Evolutionary conservation across 2,329 filamentous ascomycete genomes (phyloP), one percentile per base, ranked within the genome.

Genomic region (Clarireedia homoeocarpa): DNA sequence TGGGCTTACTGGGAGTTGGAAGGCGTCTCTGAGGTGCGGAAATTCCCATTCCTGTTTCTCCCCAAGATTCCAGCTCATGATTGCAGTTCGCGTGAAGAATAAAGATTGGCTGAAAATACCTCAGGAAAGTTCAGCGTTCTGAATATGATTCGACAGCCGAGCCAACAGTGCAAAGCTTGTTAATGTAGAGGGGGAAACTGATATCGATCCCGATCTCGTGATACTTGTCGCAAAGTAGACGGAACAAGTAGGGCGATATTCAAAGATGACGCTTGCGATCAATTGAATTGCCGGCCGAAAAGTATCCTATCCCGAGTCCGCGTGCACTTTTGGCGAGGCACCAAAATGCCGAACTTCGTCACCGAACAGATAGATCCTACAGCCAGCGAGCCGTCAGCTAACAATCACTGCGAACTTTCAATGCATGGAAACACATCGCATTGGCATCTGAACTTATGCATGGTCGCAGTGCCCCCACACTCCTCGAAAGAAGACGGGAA

Each of bases 1-100:
- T 30, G 23, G 36, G 56, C 64, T 62, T 61, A 67, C 65, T 36
- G 55, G 57, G 46, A 67, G 30, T 49, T 66, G 62, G 51, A 62
- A 57, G 20, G 61, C 56, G 46, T 64, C 63, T 48, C 55, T 65
- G 7, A 67, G 55, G 48, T 61, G 60, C 12, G 67, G 67, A 5
- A 69, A 58, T 23, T 66, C 66, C 67, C 67, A 69, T 53, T 66
- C 63, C 12, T 54, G 53, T 34, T 55, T 58, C 20, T 59, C 54
- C 27, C 44, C 44, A n/a, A 58, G 44, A 34, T 53, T 61, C 23
- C 48, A 51, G n/a, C 51, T 52, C 60, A 62, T 62, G 39, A 50
- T 48, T 39, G 30, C 12, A n/a, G 6, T 34, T 2, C 10, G 23
- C 39, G 36, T n/a, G 9, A 10, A 40, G 7, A n/a, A 6, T 14